A percentile compares a stretch with the other conserved stretches of the same genome.
Evolutionary conservation across 768 basidiomycete genomes (phyloP).

Genomic region (Boletus tylopilopsis): DNA sequence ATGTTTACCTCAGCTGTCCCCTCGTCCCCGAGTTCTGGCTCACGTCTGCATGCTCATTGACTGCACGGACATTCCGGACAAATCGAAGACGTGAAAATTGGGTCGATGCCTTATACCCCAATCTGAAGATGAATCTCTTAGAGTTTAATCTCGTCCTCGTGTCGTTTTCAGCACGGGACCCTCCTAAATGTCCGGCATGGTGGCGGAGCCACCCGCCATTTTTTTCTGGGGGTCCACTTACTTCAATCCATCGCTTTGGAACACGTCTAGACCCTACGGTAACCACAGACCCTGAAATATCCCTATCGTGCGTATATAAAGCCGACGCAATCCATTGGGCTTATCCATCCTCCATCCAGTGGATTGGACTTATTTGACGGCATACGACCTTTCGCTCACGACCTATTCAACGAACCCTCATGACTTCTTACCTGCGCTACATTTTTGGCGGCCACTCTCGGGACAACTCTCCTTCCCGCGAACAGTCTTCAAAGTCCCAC

Average conservation of each 20-base stretch:
- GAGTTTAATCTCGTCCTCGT: slow-evolving; percentile 10
- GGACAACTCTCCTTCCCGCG: slow-evolving; percentile 23
- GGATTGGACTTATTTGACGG: slow-evolving; percentile 8
- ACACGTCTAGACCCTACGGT: slow-evolving; percentile 21
- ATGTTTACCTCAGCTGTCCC: slow-evolving; percentile 30
- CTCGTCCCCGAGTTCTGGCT: too few relatives aligned
- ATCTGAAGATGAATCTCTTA: slow-evolving; percentile 9
- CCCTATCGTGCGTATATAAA: slow-evolving; percentile 26
- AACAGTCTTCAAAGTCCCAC: slow-evolving; percentile 38
- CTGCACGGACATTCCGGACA: slow-evolving; percentile 25
- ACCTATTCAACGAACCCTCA: slow-evolving; percentile 21
- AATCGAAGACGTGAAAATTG: slow-evolving; percentile 32
- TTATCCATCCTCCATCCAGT: slow-evolving; percentile 12
- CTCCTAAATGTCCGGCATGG: slow-evolving; percentile 16
- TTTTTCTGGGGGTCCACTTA: slow-evolving; percentile 33
- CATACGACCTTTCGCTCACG: slow-evolving; percentile 20
- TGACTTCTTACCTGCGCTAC: slow-evolving; percentile 51
- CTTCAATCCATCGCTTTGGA: slow-evolving; percentile 28
- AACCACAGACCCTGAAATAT: slow-evolving; percentile 23
- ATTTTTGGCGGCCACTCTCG: slow-evolving; percentile 38
- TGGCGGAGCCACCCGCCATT: slow-evolving; percentile 10
- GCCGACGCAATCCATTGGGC: neutral
- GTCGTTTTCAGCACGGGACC: slow-evolving; percentile 19
- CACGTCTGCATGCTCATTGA: slow-evolving; percentile 16
- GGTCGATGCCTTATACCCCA: slow-evolving; percentile 1